These are phyloP conservation scores for Hypocrella siamensis DNA, from an alignment of 2,329 filamentous ascomycete species.

Conservation along the genomic window DNA sequence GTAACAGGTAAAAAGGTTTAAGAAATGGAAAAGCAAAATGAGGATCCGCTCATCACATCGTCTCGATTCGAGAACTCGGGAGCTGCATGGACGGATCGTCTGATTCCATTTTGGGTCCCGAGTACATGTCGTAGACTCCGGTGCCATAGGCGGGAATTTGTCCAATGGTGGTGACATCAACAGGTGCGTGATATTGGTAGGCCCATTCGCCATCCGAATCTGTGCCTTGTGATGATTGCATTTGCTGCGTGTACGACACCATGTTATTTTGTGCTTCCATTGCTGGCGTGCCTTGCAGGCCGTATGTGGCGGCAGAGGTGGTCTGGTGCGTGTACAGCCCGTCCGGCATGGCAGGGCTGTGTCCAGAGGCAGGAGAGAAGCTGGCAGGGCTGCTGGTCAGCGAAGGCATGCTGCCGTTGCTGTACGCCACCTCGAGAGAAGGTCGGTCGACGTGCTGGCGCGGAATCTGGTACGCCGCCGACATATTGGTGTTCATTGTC, in stretches of 20 bases:
- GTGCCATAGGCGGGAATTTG: conserved; percentile 33
- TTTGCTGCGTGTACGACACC: conserved; percentile 26
- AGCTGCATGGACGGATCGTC: conserved; percentile 43
- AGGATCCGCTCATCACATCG: no score
- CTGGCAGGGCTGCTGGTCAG: conserved; percentile 43
- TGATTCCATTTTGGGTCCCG: conserved; percentile 36
- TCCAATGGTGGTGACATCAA: conserved; percentile 40
- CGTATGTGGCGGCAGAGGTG: conserved; percentile 29
- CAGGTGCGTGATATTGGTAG: conserved; percentile 41
- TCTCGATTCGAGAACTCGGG: conserved; percentile 42
- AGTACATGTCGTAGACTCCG: conserved; percentile 36
- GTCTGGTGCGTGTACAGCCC: conserved; percentile 42
- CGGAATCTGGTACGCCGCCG: conserved; percentile 36
- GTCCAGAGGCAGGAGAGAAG: conserved; percentile 39
- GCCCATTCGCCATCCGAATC: conserved; percentile 33
- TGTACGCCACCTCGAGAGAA: conserved; percentile 34
- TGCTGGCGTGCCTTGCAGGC: conserved; percentile 30
- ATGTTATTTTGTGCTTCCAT: conserved; percentile 26
- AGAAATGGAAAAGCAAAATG: no score
- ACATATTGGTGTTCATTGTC: conserved; percentile 40
- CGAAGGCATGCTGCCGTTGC: conserved; percentile 29
- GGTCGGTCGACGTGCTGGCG: conserved; percentile 30
- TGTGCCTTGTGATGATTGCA: conserved; percentile 22
- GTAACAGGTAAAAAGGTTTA: no score
- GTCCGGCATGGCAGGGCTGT: conserved; percentile 37